Base-by-base conservation (phyloP, 768 basidiomycete species). In the Sarcodon sp. region DNA sequence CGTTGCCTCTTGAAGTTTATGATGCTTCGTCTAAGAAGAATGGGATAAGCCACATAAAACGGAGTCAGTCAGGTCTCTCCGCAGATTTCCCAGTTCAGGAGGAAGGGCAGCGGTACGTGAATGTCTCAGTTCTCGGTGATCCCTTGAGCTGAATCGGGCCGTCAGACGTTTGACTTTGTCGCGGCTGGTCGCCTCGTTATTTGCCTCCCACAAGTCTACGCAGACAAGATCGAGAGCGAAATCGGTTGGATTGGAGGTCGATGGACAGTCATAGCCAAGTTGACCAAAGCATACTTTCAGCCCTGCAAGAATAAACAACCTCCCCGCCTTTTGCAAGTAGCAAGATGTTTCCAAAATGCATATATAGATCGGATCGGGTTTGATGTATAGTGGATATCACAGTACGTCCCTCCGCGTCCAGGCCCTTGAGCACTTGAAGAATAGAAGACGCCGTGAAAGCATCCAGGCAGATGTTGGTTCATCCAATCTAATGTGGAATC, bases 361-460 rank as follows among this genome's bases (percentile, higher is more conserved):
- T 53, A 44, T 55, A 63, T 18, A 63, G 61, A 35, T 63, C 60
- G 44, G 55, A 57, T 21, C 60, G 59, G 12, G 59, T 60, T 50
- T 63, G 61, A 43, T 63, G 61, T n/a, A 63, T 48, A 6, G 61
- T 56, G 5, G 54, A 53, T 18, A 70, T 67, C 38, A 68, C 69
- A 6, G 69, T 71, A 13, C 69, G 59, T 4, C 70, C 69, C 13
- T 62, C 63, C 1, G 60, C 50, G 3, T 67, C 68, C 37, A 71
- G 68, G 35, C 64, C 62, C 34, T 61, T 58, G 8, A 73, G 60
- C 3, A 64, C 65, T 48, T 67, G 57, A 67, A 72, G 70, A 7
- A 73, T 67, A 54, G 66, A 71, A 44, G 63, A 55, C 3, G 72
- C 71, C 10, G 67, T 70, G 53, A 65, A 67, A 0, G 67, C 59